Base-by-base conservation (phyloP, 768 basidiomycete species). In the Leucocoprinus leucothites region DNA sequence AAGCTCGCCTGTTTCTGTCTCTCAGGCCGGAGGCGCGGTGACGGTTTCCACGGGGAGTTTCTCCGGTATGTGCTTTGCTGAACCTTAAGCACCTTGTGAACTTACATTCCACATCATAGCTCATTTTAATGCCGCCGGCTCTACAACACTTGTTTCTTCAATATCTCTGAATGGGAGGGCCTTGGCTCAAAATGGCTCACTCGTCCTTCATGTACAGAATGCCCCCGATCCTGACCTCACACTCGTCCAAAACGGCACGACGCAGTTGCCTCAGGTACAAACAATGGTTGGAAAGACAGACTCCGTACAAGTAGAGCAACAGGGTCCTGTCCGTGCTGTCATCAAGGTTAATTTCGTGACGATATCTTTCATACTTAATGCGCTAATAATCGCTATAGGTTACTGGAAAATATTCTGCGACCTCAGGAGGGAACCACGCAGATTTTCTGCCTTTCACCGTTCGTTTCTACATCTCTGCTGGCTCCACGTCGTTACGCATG, bases 381-480 rank as follows among this genome's bases (percentile, higher is more conserved):
- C 1, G 16, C 8, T 21, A 13, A 25, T 48, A n/a, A 38, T 3
- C 16, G 16, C 4, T n/a, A 13, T 38, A 71, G 71, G 62, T 70
- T 3, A 69, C 71, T 2, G 72, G 72, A 36, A 65, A 69, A 64
- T 74, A 74, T 51, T 65, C 56, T 13, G 48, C 54, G 7, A 50
- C 64, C 7, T 67, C 69, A 49, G 61, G 59, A n/a, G 21, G 35
- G 13, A 61, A 64, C 22, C 70, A 71, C 49, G 61, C 62, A 3
- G 69, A 68, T 40, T 72, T 72, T 45, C 60, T 74, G 9, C 71
- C 72, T 0, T 74, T 70, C 57, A 74, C 63, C 9, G 57, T 70
- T 19, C 67, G 72, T 3, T 71, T 74, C 42, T 74, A 74, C 45
- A 62, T 72, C 18, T 61, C 68, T 1, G 69, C 72, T 1, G 70